phyloP scores from a whole-genome alignment of 1,284 basidiomycete genomes.

The Inonotus obliquus region DNA sequence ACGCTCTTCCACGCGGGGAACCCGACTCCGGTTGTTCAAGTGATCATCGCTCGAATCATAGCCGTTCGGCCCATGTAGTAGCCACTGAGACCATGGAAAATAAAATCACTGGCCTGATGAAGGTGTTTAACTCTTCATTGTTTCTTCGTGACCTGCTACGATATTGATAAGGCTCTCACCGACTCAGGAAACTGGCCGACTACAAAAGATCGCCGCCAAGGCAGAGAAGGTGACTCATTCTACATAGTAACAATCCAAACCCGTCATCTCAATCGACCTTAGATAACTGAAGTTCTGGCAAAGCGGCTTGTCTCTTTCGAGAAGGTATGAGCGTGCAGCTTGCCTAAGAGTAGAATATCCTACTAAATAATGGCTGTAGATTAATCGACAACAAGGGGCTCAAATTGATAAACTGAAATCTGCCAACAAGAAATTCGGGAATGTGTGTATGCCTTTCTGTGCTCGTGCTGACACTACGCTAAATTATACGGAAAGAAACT shows the following conservation, averaged over 20 bases:
- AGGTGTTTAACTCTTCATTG: neutral
- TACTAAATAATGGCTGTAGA: slow-evolving; percentile 31
- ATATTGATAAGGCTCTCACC: neutral
- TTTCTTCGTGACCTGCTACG: neutral
- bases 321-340: slow-evolving; percentile 26
- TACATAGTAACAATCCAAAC: neutral
- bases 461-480: neutral
- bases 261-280: neutral
- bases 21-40: no score
- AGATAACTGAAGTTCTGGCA: slow-evolving; percentile 27
- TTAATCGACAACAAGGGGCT: slow-evolving; percentile 42
- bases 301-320: slow-evolving; percentile 33
- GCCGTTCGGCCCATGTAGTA: no score
- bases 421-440: slow-evolving; percentile 48
- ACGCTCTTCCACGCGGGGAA: neutral
- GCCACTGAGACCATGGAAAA: slow-evolving; percentile 1
- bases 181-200: slow-evolving; percentile 2
- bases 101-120: neutral
- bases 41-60: no score
- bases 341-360: neutral
- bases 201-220: neutral
- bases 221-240: neutral
- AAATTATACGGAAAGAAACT: slow-evolving; percentile 38
- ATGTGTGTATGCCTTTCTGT: slow-evolving; percentile 34
- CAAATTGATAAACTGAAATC: slow-evolving; percentile 43